Base-by-base conservation (phyloP, 2,329 filamentous ascomycete genomes). In the Tolypocladium cylindrosporum region DNA sequence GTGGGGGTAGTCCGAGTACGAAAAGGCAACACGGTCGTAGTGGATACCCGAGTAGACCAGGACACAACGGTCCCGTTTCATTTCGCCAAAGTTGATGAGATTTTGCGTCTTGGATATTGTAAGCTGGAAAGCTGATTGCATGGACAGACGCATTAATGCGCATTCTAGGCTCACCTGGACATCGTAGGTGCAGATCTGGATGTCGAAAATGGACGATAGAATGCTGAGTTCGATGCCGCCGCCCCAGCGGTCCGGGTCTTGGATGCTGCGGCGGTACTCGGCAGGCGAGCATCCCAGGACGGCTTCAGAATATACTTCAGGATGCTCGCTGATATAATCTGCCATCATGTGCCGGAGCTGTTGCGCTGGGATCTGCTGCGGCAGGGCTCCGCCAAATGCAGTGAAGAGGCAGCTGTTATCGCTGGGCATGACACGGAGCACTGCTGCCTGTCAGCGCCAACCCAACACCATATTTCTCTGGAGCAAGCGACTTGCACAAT, bases 341-440 rank as follows among this genome's bases (percentile, higher is more conserved):
- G 90, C 91, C 24, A 96, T 86, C 61, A 96, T 79, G 16, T 82
- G 85, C 57, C 92, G 86, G 21, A 97, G 78, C 65, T 89, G 66
- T 10, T 72, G 68, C 8, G 74, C 74, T n/a, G 74, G 70, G 54
- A 77, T 72, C 21, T 75, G 71, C 34, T 75, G 81, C 54, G 90
- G 83, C n/a, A 96, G 80, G 3, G 89, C 89, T 57, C 87, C 88
- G 19, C 90, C 89, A 53, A 97, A 86, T 0, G 93, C 92, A 36
- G 91, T 89, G 73, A 97, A 97, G 67, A 97, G 85, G 74, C 93
- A 97, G 59, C 87, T 91, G 72, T 97, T 97, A 72, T 97, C 93
- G 68, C 97, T 93, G 5, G 92, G 91, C 93, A 97, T 97, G 55
- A 97, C 90, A 16, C 93, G 87, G 21, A 97, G 81, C 10, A 95